Base-by-base conservation (phyloP, 345 rosid species). In the Pseudoturritis turrita region DNA sequence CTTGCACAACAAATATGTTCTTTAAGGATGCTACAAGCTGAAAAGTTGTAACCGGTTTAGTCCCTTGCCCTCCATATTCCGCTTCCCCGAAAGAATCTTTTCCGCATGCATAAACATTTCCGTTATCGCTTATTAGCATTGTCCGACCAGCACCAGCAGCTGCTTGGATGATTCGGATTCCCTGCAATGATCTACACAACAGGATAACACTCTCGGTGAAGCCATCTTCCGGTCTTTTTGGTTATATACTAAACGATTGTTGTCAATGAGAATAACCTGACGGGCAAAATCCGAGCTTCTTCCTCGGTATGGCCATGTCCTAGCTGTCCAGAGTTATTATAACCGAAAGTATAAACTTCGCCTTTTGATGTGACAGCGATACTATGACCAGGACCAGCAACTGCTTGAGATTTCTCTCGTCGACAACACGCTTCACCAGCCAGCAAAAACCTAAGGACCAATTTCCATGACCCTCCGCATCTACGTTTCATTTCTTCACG, bases 371-470 rank as follows among this genome's bases (percentile, higher is more conserved):
- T 91, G 59, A 95, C 89, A 11, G 87, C 99, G 73, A 95, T 83
- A 74, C 98, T 91, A 65, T 95, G 99, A 50, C 99, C 97, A 11
- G 99, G 96, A 64, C 99, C 99, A 55, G 98, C 99, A 62, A 88
- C 78, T 9, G 96, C 99, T 78, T 89, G 98, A 15, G 97, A 87
- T 65, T 85, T 95, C 86, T 95, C 99, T 80, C 99, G 86, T 78
- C 99, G 77, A 82, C 88, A 88, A 80, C 97, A 91, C 44, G 84
- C 85, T 85, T 95, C 99, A 68, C 98, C 98, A 41, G 96, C 96
- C 53, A 89, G 86, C 77, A 95, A 80, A 81, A 89, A 91, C 83
- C 88, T 84, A 51, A 95, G 90, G 22, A 91, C 98, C 41, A 95
- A 80, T 65, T 95, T 95, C 99, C 99, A 95, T 5, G 99, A 88